Conservation (phyloP, 768 basidiomycete genomes). For the Hygrocybe coccinea region DNA sequence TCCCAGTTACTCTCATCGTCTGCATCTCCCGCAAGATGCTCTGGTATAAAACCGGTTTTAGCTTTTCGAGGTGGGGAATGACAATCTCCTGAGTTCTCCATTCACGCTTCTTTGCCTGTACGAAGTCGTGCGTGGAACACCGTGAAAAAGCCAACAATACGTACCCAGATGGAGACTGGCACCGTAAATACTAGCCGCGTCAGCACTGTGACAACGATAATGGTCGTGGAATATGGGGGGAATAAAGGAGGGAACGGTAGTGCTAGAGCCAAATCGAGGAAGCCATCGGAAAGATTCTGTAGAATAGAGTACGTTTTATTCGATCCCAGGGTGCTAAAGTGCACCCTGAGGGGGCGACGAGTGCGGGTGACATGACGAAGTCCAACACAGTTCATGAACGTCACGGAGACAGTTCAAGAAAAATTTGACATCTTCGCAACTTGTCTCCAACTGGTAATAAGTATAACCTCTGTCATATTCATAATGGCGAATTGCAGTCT, state of each 20-base stretch:
- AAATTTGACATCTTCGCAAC: too few species aligned
- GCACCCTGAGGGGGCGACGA: not conserved
- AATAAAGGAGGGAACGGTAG: conserved; percentile 65
- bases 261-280: conserved; percentile 70
- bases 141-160: conserved; percentile 17
- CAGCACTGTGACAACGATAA: conserved; percentile 61
- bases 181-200: conserved; percentile 55
- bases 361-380: not conserved
- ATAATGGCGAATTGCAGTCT: too few species aligned
- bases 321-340: not conserved
- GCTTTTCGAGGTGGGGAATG: conserved; percentile 49
- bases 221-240: conserved; percentile 70
- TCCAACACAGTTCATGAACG: too few species aligned
- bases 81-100: conserved; percentile 58
- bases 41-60: conserved; percentile 41
- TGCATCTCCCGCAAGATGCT: conserved; percentile 52
- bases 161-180: conserved; percentile 75
- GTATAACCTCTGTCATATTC: too few species aligned
- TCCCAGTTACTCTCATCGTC: conserved; percentile 47
- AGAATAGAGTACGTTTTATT: conserved; percentile 27
- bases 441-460: too few species aligned
- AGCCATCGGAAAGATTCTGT: conserved; percentile 53
- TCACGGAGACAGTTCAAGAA: too few species aligned
- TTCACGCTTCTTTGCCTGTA: conserved; percentile 57
- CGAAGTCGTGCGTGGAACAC: conserved; percentile 4